Evolutionary conservation across 108 stramenopile genomes (phyloP).

Genomic region (Skeletonema menzelii): DNA sequence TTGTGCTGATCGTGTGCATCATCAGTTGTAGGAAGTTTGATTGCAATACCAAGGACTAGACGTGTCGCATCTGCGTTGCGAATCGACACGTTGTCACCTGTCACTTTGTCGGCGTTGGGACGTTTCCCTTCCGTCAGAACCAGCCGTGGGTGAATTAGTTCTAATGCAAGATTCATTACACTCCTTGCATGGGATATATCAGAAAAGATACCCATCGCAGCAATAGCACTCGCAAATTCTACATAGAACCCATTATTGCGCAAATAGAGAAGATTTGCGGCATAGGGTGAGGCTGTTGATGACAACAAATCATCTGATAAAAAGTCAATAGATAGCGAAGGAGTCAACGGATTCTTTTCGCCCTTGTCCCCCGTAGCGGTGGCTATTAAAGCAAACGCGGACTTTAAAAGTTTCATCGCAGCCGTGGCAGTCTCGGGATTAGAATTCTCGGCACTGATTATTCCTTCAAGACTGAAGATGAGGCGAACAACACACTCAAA

Average conservation of each 20-base stretch:
- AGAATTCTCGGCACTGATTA: constrained; percentile 20
- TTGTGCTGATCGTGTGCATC: constrained; percentile 20
- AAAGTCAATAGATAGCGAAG: constrained; percentile 18
- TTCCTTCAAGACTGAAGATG: constrained; percentile 53
- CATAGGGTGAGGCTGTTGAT: constrained; percentile 34
- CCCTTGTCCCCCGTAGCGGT: constrained; percentile 38
- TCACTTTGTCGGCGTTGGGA: constrained; percentile 23
- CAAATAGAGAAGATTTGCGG: constrained; percentile 63
- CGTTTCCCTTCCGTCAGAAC: constrained; percentile 41
- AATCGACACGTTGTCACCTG: constrained; percentile 41
- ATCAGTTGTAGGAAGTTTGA: constrained; percentile 54
- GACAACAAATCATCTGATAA: constrained; percentile 39
- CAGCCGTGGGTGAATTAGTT: constrained; percentile 70
- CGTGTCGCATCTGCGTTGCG: constrained; percentile 82
- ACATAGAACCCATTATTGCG: constrained; percentile 71
- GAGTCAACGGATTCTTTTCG: constrained; percentile 17
- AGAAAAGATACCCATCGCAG: constrained; percentile 55
- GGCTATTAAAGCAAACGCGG: constrained; percentile 56
- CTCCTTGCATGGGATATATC: constrained; percentile 38
- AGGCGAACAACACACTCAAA: constrained; percentile 61
- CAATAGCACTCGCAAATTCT: constrained; percentile 72
- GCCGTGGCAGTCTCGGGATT: constrained; percentile 17
- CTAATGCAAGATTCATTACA: constrained; percentile 69
- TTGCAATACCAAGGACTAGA: constrained; percentile 74
- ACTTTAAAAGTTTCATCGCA: constrained; percentile 52